Conservation (phyloP, 2,329 filamentous ascomycete species). For the Ceratocystis colombiana region DNA sequence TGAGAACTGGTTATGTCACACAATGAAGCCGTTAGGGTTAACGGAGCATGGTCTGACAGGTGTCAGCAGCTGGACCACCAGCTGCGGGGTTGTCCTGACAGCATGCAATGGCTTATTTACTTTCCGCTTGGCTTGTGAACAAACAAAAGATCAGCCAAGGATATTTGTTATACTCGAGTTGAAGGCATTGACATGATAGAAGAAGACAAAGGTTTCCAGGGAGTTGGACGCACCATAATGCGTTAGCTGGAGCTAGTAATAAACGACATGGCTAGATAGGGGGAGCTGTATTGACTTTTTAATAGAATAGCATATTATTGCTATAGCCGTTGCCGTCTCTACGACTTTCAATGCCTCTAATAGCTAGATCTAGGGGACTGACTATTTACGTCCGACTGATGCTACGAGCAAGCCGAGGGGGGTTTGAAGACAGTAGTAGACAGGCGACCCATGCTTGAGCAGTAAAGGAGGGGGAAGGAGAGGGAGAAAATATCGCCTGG, state of each 20-base stretch:
- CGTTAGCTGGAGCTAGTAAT: not conserved
- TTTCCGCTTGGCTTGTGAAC: constrained; percentile 18
- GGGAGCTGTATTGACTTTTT: no score
- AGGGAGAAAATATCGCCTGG: no score
- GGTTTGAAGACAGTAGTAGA: no score
- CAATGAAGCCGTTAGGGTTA: constrained; percentile 8
- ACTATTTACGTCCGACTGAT: no score
- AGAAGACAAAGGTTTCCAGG: not conserved
- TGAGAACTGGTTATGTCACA: not conserved
- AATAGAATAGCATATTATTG: no score
- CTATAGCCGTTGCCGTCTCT: no score
- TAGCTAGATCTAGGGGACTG: no score
- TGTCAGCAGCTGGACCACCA: not conserved
- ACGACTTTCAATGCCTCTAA: no score
- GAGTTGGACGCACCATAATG: not conserved
- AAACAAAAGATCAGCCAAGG: constrained; percentile 2
- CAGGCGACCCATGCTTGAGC: no score
- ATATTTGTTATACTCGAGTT: not conserved
- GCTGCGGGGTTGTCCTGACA: constrained; percentile 15
- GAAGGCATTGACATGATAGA: no score
- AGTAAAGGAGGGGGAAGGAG: not conserved
- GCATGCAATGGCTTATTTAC: constrained; percentile 14
- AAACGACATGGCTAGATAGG: no score
- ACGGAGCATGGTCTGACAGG: not conserved
- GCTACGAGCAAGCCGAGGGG: no score